Evolutionary conservation across 495 filamentous ascomycete species (phyloP).

Genomic region (Saxispiralis lemnorum): DNA sequence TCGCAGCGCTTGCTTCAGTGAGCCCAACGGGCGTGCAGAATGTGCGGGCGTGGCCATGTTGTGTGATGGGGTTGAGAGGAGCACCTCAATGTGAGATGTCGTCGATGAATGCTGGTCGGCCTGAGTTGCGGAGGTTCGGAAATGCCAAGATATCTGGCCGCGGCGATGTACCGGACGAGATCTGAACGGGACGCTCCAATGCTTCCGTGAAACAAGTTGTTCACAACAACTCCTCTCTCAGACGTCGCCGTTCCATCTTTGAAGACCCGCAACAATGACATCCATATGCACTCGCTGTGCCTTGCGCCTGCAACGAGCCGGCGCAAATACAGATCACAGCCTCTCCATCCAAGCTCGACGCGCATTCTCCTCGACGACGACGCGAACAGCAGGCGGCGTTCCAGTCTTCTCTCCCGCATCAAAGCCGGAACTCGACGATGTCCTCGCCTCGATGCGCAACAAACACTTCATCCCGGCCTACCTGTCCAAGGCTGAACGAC

Average conservation of each 20-base stretch:
- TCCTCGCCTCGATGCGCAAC: constrained; percentile 18
- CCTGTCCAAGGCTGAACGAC: constrained; percentile 19
- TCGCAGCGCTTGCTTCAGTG: constrained; percentile 14
- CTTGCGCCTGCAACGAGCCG: constrained; percentile 9
- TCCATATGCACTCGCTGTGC: constrained; percentile 11
- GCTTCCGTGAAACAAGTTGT: no score
- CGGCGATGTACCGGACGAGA: background rate
- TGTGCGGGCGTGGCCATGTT: background rate
- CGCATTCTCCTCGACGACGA: constrained; percentile 7
- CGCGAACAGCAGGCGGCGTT: constrained; percentile 13
- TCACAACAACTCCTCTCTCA: no score
- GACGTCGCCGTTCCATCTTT: no score
- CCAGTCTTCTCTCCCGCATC: constrained; percentile 19
- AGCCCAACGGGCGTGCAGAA: constrained; percentile 13
- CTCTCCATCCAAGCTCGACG: background rate
- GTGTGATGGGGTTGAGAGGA: background rate
- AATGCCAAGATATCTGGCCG: constrained; percentile 1
- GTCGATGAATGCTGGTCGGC: background rate
- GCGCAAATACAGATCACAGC: background rate
- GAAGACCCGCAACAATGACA: background rate
- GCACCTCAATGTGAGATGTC: no score
- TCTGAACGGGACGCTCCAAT: background rate
- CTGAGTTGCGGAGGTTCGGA: constrained; percentile 1
- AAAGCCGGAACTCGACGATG: constrained; percentile 16
- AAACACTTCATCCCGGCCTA: constrained; percentile 23